Percentiles rank a stretch among this genome's conserved stretches.
Evolutionary conservation across 2,329 filamentous ascomycete species (phyloP).

Genomic region (Eutypa lata): DNA sequence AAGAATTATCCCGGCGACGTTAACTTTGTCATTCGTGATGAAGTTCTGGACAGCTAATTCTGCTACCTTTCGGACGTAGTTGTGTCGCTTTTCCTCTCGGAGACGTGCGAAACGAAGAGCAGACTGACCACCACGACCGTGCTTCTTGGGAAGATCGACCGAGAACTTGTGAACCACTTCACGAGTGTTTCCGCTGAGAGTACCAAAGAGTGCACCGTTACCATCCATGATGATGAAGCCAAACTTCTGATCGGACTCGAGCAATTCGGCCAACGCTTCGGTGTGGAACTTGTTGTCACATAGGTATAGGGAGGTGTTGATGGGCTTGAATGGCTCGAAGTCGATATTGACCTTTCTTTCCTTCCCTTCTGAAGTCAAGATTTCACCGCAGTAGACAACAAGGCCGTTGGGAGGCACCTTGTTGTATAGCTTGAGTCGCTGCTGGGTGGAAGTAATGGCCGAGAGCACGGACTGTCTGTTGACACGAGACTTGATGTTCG

Average conservation of each 20-base stretch:
- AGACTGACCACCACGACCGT: constrained; percentile 99
- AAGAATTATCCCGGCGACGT: constrained; percentile 91
- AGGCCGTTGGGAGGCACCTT: constrained; percentile 97
- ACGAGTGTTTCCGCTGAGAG: constrained; percentile 92
- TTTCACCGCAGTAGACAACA: constrained; percentile 99
- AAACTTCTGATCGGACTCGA: constrained; percentile 98
- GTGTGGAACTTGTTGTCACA: constrained; percentile 99
- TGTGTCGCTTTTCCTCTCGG: constrained; percentile 98
- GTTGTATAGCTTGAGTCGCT: constrained; percentile 98
- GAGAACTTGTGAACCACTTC: constrained; percentile 98
- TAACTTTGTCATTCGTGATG: constrained; percentile 97
- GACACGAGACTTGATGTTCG: constrained; percentile 99
- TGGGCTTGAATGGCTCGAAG: constrained; percentile 99
- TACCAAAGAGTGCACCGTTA: constrained; percentile 96
- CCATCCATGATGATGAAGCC: constrained; percentile 99
- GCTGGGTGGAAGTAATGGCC: constrained; percentile 97
- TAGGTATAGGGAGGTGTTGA: constrained; percentile 98
- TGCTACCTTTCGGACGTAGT: constrained; percentile 98
- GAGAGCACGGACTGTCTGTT: constrained; percentile 97
- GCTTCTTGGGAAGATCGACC: constrained; percentile 98
- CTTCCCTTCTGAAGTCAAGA: constrained; percentile 96
- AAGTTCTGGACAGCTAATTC: constrained; percentile 98
- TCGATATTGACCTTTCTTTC: constrained; percentile 99
- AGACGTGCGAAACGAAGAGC: constrained; percentile 99
- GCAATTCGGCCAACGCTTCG: constrained; percentile 90